Evolutionary conservation across 306 rosid species (phyloP).

Genomic region (Prunus mira): DNA sequence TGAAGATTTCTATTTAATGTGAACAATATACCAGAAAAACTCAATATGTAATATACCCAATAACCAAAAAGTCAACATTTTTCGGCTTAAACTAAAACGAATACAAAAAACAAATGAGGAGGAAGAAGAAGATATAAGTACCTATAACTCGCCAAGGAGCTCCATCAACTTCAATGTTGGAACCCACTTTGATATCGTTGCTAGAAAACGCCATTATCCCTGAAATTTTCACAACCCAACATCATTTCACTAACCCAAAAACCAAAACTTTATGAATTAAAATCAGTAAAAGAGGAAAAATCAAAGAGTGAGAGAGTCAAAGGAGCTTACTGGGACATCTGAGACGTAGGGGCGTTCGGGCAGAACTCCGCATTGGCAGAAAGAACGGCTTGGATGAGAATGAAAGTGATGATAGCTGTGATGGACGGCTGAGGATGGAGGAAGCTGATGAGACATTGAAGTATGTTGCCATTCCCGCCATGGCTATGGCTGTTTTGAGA

Average conservation of each 20-base stretch:
- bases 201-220: slow-evolving; percentile 75
- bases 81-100: background rate
- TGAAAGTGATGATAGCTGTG: slow-evolving; percentile 27
- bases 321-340: slow-evolving; percentile 48
- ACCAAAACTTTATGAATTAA: no score
- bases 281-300: background rate
- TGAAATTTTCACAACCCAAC: slow-evolving; percentile 19
- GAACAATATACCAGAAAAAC: background rate
- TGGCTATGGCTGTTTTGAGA: slow-evolving; percentile 4
- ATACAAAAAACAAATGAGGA: background rate
- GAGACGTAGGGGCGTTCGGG: slow-evolving; percentile 22
- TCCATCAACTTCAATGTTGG: slow-evolving; percentile 78
- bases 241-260: background rate
- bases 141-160: slow-evolving; percentile 93
- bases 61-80: background rate
- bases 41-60: background rate
- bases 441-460: slow-evolving; percentile 45
- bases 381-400: slow-evolving; percentile 38
- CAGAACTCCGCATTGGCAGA: slow-evolving; percentile 33
- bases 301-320: background rate
- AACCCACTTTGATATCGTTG: slow-evolving; percentile 91
- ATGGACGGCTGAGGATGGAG: slow-evolving; percentile 30
- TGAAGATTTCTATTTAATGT: background rate
- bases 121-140: slow-evolving; percentile 8
- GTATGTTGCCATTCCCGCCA: slow-evolving; percentile 59